A percentile compares a stretch with the other conserved stretches of the same genome.
Evolutionary conservation across 768 basidiomycete species (phyloP).

Genomic region (Tricholoma saponaceum): DNA sequence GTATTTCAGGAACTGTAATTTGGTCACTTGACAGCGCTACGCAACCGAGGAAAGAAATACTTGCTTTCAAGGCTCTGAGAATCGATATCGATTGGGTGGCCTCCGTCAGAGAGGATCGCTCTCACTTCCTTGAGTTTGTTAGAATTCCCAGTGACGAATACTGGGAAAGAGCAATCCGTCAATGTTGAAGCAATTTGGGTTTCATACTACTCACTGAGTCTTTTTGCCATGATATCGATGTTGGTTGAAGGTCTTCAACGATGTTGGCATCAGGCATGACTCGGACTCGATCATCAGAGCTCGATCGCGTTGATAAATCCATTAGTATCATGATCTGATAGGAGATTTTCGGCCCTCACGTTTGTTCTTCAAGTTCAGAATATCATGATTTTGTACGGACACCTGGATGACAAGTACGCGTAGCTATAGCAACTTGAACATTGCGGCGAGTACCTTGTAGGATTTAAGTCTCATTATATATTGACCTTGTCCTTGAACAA

Average conservation of each 20-base stretch:
- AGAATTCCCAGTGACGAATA: conserved; percentile 92
- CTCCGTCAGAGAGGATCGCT: conserved; percentile 67
- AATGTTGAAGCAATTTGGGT: not conserved
- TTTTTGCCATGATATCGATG: conserved; percentile 11
- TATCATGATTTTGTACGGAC: too few relatives aligned
- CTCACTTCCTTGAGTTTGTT: conserved; percentile 91
- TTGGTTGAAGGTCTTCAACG: too few relatives aligned
- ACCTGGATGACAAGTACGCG: too few relatives aligned
- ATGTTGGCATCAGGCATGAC: too few relatives aligned
- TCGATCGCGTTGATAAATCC: conserved; percentile 14
- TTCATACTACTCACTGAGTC: conserved; percentile 14
- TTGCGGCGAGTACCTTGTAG: too few relatives aligned
- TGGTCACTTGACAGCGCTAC: not conserved
- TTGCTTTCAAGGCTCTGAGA: conserved; percentile 77
- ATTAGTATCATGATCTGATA: too few relatives aligned
- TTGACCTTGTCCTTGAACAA: not conserved
- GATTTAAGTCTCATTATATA: too few relatives aligned
- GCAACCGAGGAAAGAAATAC: conserved; percentile 20
- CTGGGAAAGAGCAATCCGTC: conserved; percentile 31
- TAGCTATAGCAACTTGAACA: too few relatives aligned
- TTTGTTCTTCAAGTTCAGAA: too few relatives aligned
- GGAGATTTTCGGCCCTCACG: too few relatives aligned
- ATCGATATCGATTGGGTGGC: conserved; percentile 68
- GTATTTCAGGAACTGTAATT: conserved; percentile 81
- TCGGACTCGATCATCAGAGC: too few relatives aligned